phyloP scores from a whole-genome alignment of 371 early-diverging fungal species.

The Mortierella sp. region DNA sequence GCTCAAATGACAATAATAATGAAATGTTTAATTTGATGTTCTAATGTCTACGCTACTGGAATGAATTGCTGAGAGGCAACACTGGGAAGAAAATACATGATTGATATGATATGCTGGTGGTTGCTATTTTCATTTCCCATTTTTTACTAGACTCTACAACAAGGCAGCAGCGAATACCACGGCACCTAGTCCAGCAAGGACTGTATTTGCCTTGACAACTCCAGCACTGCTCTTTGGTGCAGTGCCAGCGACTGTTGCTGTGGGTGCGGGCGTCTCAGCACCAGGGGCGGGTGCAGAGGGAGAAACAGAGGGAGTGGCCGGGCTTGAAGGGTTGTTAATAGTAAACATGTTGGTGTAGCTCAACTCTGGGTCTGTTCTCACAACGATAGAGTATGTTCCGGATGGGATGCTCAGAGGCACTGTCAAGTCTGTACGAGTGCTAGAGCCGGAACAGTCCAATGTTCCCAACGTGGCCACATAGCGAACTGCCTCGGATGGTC shows the following conservation, averaged over 20 bases:
- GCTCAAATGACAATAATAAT: too few relatives aligned
- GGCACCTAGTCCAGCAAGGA: slow-evolving; percentile 21
- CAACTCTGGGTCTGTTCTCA: slow-evolving; percentile 42
- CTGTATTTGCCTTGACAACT: slow-evolving; percentile 1
- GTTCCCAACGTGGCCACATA: slow-evolving; percentile 51
- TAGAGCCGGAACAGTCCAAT: slow-evolving; percentile 45
- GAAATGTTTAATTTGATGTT: too few relatives aligned
- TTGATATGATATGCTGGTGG: not conserved
- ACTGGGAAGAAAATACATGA: not conserved
- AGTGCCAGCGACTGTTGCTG: not conserved
- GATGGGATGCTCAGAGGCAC: slow-evolving; percentile 33
- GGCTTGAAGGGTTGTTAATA: slow-evolving; percentile 41
- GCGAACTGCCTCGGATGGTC: slow-evolving; percentile 42
- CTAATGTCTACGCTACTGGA: too few relatives aligned
- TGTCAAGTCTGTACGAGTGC: slow-evolving; percentile 43
- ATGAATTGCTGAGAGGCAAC: too few relatives aligned
- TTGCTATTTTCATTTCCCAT: not conserved
- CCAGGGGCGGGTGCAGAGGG: slow-evolving; percentile 4
- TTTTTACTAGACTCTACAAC: slow-evolving; percentile 14
- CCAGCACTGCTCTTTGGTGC: not conserved
- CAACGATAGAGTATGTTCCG: slow-evolving; percentile 46
- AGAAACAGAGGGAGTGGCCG: slow-evolving; percentile 14
- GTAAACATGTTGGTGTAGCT: slow-evolving; percentile 55
- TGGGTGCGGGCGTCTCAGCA: not conserved
- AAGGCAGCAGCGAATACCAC: slow-evolving; percentile 17